Evolutionary conservation across 2,329 filamentous ascomycete genomes (phyloP).

Genomic region (Zymoseptoria pseudotritici): DNA sequence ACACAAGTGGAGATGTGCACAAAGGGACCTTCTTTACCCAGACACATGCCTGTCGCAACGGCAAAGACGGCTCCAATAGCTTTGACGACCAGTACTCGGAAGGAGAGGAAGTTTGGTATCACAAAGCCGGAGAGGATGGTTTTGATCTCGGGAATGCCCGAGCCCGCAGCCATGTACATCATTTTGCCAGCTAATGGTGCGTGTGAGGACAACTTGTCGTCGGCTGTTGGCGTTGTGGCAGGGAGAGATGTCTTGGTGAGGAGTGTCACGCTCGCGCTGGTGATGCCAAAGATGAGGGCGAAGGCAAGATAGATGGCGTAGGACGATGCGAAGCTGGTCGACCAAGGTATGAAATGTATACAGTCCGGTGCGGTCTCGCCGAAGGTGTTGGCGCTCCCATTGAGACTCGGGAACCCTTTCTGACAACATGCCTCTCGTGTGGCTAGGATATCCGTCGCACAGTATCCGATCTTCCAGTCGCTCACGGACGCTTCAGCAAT

Average conservation of each 20-base stretch:
- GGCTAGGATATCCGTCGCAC: slow-evolving; percentile 38
- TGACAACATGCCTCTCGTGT: slow-evolving; percentile 47
- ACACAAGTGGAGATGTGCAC: slow-evolving; percentile 55
- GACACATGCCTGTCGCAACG: slow-evolving; percentile 52
- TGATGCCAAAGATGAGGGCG: slow-evolving; percentile 43
- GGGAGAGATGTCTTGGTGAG: slow-evolving; percentile 45
- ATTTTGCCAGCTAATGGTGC: slow-evolving; percentile 37
- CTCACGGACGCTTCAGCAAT: slow-evolving; percentile 47
- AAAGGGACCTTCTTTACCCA: slow-evolving; percentile 57
- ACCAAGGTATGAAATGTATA: slow-evolving; percentile 40
- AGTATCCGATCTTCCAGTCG: slow-evolving; percentile 54
- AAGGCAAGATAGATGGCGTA: slow-evolving; percentile 46
- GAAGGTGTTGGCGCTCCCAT: slow-evolving; percentile 1
- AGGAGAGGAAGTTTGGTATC: slow-evolving; percentile 50
- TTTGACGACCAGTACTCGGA: slow-evolving; percentile 51
- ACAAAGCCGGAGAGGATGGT: slow-evolving; percentile 55
- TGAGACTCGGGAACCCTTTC: slow-evolving; percentile 25
- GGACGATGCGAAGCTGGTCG: slow-evolving; percentile 31
- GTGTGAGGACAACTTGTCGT: slow-evolving; percentile 23
- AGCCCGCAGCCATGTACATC: slow-evolving; percentile 54
- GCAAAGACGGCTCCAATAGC: slow-evolving; percentile 52
- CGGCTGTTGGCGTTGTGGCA: slow-evolving; percentile 30
- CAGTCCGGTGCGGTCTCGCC: slow-evolving; percentile 30
- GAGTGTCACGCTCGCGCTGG: slow-evolving; percentile 45
- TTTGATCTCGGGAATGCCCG: slow-evolving; percentile 56